These are phyloP conservation scores for Paramecium pentaurelia DNA, from an alignment of 73 alveolate species.

Conservation along the genomic window DNA sequence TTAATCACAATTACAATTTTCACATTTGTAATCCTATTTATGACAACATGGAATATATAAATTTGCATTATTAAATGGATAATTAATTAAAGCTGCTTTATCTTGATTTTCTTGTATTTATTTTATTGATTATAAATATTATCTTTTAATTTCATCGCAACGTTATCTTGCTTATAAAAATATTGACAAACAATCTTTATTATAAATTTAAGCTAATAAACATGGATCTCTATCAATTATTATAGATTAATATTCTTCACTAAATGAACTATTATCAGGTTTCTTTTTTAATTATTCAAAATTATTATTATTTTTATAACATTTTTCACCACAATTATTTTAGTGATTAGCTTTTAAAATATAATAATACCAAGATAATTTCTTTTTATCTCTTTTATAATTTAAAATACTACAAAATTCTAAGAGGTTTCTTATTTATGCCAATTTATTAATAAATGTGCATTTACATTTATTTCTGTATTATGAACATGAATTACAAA, in stretches of 20 bases:
- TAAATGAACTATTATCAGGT: neutral
- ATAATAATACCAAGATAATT: neutral
- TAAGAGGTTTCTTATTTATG: neutral
- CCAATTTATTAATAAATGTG: neutral
- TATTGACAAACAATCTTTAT: neutral
- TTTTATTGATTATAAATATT: neutral
- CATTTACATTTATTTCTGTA: neutral
- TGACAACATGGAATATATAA: conserved; percentile 5
- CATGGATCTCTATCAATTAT: neutral
- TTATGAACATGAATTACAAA: neutral
- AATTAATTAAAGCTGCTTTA: neutral
- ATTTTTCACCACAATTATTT: neutral
- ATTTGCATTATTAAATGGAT: neutral
- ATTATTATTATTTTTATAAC: neutral
- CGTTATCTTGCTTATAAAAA: neutral
- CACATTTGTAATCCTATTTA: neutral
- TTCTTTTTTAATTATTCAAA: neutral
- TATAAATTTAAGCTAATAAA: neutral
- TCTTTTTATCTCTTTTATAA: neutral
- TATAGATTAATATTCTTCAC: neutral
- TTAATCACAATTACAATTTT: neutral
- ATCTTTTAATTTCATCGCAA: neutral
- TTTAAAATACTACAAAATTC: neutral
- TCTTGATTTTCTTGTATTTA: neutral
- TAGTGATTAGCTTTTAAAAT: neutral